A percentile compares a stretch with the other conserved stretches of the same genome.
Conservation (phyloP, 257 asterid genomes). For the Jacaranda copaia region DNA sequence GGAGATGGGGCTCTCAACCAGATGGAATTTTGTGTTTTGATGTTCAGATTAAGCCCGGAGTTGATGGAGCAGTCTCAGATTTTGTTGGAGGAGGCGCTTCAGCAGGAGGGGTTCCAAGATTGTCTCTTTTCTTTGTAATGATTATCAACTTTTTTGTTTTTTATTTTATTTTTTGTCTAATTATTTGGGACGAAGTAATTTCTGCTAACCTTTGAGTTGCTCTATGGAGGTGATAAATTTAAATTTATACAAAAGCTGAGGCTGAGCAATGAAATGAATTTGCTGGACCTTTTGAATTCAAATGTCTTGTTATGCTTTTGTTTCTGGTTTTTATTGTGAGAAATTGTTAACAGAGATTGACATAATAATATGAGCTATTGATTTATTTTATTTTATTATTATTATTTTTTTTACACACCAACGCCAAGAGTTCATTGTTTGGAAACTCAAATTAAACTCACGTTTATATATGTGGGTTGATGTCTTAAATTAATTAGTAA, state of each 20-base stretch:
- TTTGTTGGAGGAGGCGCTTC: constrained; percentile 56
- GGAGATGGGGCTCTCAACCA: constrained; percentile 69
- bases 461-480: too few relatives aligned
- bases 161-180: background rate
- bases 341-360: background rate
- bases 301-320: background rate
- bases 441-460: too few relatives aligned
- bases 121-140: constrained; percentile 19
- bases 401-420: background rate
- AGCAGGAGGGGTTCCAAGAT: constrained; percentile 49
- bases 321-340: background rate
- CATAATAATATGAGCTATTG: background rate
- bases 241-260: constrained; percentile 23
- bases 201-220: constrained; percentile 25
- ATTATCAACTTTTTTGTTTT: background rate
- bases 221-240: constrained; percentile 11
- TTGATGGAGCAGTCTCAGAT: constrained; percentile 60
- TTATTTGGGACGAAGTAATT: constrained; percentile 32
- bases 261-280: constrained; percentile 29
- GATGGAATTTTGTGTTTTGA: constrained; percentile 66
- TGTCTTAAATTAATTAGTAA: too few relatives aligned
- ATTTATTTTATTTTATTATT: background rate
- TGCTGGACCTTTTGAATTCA: constrained; percentile 7
- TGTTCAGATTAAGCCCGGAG: constrained; percentile 67
- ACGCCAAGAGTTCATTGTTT: too few relatives aligned